A percentile compares a stretch with the other conserved stretches of the same genome.
Evolutionary conservation across 306 rosid genomes (phyloP).

Genomic region (Senna tora): DNA sequence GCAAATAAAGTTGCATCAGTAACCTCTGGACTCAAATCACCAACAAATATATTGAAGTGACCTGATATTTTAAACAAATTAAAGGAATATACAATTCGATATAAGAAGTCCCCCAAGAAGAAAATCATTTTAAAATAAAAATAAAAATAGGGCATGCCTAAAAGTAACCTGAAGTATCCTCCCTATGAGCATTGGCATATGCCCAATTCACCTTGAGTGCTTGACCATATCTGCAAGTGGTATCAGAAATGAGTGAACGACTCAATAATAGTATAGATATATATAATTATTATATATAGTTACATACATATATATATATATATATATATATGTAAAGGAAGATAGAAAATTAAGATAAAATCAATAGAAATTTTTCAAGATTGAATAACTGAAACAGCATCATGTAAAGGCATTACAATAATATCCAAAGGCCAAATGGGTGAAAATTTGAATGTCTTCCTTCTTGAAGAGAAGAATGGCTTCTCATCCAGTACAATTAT

Average conservation of each 20-base stretch:
- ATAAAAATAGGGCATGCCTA: conserved; percentile 29
- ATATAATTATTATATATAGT: not conserved
- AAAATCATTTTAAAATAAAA: conserved; percentile 19
- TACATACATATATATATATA: too few relatives aligned
- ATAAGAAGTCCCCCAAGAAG: conserved; percentile 44
- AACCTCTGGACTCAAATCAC: conserved; percentile 80
- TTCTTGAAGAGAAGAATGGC: conserved; percentile 20
- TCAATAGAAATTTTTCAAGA: conserved; percentile 9
- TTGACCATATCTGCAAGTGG: conserved; percentile 58
- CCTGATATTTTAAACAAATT: conserved; percentile 62
- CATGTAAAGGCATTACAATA: conserved; percentile 2
- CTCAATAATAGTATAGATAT: not conserved
- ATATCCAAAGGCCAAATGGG: conserved; percentile 5
- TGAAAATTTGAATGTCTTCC: conserved; percentile 28
- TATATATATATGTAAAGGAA: not conserved
- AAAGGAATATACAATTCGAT: conserved; percentile 46
- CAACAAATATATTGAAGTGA: conserved; percentile 69
- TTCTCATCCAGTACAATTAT: conserved; percentile 28
- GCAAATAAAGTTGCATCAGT: conserved; percentile 78
- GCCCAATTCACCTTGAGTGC: conserved; percentile 74
- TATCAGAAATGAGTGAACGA: not conserved
- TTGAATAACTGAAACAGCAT: conserved; percentile 16
- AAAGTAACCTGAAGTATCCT: conserved; percentile 66
- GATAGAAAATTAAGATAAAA: not conserved
- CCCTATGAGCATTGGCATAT: conserved; percentile 60